Percentiles rank a stretch among this genome's conserved stretches.
Conservation (phyloP, 2,329 filamentous ascomycete species). For the Fusarium papillatum region DNA sequence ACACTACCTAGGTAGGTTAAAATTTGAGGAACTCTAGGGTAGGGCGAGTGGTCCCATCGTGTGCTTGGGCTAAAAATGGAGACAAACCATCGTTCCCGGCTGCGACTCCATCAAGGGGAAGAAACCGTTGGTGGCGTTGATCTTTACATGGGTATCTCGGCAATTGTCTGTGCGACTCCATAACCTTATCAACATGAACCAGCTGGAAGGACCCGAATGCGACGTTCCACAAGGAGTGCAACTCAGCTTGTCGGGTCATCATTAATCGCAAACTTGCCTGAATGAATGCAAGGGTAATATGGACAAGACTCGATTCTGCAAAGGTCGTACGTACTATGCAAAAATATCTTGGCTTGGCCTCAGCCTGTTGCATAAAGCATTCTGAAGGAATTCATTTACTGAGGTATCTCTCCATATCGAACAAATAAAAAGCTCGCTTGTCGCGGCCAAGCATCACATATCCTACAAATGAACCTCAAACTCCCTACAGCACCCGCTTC, state of each 20-base stretch:
- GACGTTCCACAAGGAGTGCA: background rate
- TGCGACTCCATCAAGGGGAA: background rate
- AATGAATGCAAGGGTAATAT: accelerated
- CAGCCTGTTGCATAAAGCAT: background rate
- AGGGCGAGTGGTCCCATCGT: background rate
- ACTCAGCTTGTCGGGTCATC: background rate
- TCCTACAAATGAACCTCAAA: background rate
- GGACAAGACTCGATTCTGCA: background rate
- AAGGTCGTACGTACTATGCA: background rate
- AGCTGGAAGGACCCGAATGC: background rate
- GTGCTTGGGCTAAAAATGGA: background rate
- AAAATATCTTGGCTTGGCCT: background rate
- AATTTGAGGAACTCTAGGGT: background rate
- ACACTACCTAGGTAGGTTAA: too few species aligned
- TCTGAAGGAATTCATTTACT: background rate
- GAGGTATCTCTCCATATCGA: background rate
- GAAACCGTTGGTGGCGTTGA: background rate
- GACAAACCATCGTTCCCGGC: background rate
- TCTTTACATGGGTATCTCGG: background rate
- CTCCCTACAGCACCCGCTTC: background rate
- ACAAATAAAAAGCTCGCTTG: background rate
- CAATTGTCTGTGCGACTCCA: background rate
- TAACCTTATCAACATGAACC: background rate
- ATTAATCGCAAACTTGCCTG: background rate
- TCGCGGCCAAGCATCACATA: background rate